These are phyloP conservation scores for Ligustrum vulgare DNA, from an alignment of 257 asterid genomes.

Conservation along the genomic window DNA sequence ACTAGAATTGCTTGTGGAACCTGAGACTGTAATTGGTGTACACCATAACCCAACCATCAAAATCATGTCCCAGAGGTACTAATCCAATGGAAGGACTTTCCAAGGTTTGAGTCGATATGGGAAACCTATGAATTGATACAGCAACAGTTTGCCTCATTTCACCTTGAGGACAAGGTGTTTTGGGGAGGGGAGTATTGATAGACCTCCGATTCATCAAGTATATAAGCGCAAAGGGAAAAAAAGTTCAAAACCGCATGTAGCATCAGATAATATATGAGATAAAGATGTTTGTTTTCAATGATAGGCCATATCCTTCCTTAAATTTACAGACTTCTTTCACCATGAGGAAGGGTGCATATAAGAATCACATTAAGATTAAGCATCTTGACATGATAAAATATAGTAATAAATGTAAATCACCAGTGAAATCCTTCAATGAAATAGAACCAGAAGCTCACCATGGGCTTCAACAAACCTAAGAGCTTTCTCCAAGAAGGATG, in stretches of 20 bases:
- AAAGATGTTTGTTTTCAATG: not conserved
- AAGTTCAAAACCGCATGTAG: not conserved
- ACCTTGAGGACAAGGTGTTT: too few species aligned
- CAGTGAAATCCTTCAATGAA: not conserved
- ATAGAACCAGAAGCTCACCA: constrained; percentile 52
- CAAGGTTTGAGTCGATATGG: too few species aligned
- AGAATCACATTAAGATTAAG: constrained; percentile 9
- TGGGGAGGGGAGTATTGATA: too few species aligned
- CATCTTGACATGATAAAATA: constrained; percentile 1
- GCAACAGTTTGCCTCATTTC: too few species aligned
- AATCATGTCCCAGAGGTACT: too few species aligned
- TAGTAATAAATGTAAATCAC: constrained; percentile 8
- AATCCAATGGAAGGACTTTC: too few species aligned
- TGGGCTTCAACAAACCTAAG: constrained; percentile 83
- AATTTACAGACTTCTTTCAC: not conserved
- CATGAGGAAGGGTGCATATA: constrained; percentile 3
- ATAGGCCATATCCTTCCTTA: not conserved
- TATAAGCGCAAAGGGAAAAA: too few species aligned
- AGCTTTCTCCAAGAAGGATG: constrained; percentile 97
- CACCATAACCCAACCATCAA: too few species aligned
- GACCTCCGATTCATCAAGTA: too few species aligned
- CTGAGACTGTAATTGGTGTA: too few species aligned
- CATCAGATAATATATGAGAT: not conserved
- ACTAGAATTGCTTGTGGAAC: too few species aligned
- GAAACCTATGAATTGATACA: too few species aligned